A percentile compares a stretch with the other conserved stretches of the same genome.
These are phyloP conservation scores for Colletotrichum plurivorum DNA, from an alignment of 2,329 filamentous ascomycete species.

Conservation along the genomic window DNA sequence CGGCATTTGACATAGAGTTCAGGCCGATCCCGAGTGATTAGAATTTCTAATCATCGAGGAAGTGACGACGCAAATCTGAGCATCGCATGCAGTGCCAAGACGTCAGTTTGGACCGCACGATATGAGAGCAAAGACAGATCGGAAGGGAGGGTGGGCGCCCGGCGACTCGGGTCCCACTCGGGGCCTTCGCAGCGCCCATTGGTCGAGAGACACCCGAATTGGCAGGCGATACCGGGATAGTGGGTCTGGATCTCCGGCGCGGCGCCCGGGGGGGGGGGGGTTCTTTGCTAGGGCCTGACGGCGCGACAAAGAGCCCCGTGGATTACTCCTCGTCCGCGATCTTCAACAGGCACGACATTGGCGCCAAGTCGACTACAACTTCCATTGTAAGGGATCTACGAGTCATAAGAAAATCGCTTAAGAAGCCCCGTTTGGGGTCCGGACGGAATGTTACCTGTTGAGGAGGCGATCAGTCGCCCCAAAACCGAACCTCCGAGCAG, in stretches of 20 bases:
- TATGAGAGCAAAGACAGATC: neutral
- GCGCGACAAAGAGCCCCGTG: neutral
- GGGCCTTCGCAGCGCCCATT: neutral
- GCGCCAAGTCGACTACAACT: slow-evolving; percentile 23
- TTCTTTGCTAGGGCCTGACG: neutral
- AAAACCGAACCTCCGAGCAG: neutral
- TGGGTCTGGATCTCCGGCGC: slow-evolving; percentile 21
- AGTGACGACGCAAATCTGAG: neutral
- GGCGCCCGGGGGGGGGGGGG: slow-evolving; percentile 9
- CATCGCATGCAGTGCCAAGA: slow-evolving; percentile 26
- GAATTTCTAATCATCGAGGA: slow-evolving; percentile 1
- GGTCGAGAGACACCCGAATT: neutral
- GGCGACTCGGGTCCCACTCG: neutral
- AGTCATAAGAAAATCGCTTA: slow-evolving; percentile 20
- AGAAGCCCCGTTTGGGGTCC: slow-evolving; percentile 1
- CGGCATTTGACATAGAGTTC: slow-evolving; percentile 18
- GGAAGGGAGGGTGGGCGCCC: neutral
- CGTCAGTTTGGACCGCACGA: slow-evolving; percentile 29
- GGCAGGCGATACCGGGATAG: neutral
- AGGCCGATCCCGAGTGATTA: neutral
- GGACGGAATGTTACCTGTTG: slow-evolving; percentile 4
- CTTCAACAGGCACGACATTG: neutral
- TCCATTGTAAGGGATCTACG: slow-evolving; percentile 19
- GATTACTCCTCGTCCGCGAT: slow-evolving; percentile 2
- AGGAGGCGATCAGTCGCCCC: slow-evolving; percentile 21